These are phyloP conservation scores for Quercus mongolica DNA, from an alignment of 306 rosid species.

Conservation along the genomic window DNA sequence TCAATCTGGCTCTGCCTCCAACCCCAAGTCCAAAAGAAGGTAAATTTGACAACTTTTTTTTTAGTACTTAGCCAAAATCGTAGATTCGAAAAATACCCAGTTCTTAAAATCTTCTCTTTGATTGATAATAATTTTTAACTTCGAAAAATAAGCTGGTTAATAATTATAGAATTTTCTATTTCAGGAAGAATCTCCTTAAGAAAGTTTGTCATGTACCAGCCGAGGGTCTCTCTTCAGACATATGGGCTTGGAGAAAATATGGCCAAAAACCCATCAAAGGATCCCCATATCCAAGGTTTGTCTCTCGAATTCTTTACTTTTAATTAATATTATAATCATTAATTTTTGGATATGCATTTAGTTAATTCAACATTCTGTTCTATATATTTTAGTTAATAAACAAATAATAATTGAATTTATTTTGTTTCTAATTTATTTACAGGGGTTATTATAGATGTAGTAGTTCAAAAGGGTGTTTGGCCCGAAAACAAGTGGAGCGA, in stretches of 20 bases:
- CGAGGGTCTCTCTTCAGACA: conserved; percentile 81
- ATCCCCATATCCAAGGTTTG: conserved; percentile 93
- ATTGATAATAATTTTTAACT: not conserved
- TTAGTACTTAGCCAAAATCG: not conserved
- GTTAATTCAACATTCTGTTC: not conserved
- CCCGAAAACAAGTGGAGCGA: conserved; percentile 93
- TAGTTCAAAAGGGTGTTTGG: conserved; percentile 95
- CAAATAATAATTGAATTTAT: not conserved
- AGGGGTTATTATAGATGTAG: conserved; percentile 98
- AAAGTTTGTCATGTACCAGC: conserved; percentile 88
- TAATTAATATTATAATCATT: no score
- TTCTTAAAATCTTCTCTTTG: conserved; percentile 5
- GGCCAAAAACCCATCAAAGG: conserved; percentile 99
- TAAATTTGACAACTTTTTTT: conserved; percentile 13
- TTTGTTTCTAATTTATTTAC: no score
- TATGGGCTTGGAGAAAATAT: conserved; percentile 98
- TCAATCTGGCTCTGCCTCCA: conserved; percentile 33
- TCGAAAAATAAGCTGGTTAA: no score
- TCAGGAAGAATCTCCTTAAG: conserved; percentile 87
- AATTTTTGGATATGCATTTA: not conserved
- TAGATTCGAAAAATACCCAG: conserved; percentile 17
- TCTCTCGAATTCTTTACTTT: not conserved
- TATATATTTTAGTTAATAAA: not conserved
- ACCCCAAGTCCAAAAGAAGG: conserved; percentile 84
- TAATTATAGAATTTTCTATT: conserved; percentile 3